Evolutionary conservation across 139 green algal genomes (phyloP), one percentile per base, ranked within the genome.

Genomic region (Closterium sp.): DNA sequence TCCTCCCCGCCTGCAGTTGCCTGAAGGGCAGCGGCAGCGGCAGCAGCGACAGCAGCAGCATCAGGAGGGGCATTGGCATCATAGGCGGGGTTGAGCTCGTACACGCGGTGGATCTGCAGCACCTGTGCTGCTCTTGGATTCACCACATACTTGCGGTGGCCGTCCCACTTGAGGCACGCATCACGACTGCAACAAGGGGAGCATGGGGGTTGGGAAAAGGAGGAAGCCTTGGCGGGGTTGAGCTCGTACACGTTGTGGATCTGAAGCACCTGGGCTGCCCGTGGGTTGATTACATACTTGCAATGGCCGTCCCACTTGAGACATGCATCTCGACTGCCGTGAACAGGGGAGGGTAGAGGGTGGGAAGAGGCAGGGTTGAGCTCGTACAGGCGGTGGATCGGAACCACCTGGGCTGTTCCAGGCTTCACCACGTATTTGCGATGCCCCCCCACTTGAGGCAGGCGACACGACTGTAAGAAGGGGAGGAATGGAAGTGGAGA

Each of bases 111-210:
- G 23, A 91, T 91, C 64, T 91, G 88, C 8, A 91, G 76, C n/a
- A 91, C 33, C 28, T 87, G n/a, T 12, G 38, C 87, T 28, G 34
- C 34, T 4, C 36, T 8, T 6, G 88, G 88, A 34, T 91, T 87
- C 4, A 91, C 28, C 64, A 91, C 88, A 34, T 91, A 91, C 30
- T 91, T 91, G 19, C 88, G 88, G 84, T 91, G 88, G n/a, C 88
- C 88, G 30, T 91, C 88, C 55, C 55, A 86, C 64, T 91, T 91
- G 28, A 91, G 30, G 30, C 88, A 91, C 5, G 87, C 28, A 25
- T 91, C 88, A 36, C 88, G 88, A 87, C 88, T 91, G 88, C 30
- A 10, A 32, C 31, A 86, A 28, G 9, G 7, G 9, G 55, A 76
- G 12, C 31, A 86, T 6, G 9, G 7, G 9, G 55, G 25, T 1